Evolutionary conservation across 805 yeast genomes (phyloP).

Genomic region (Saccharomycopsis fibuligera): DNA sequence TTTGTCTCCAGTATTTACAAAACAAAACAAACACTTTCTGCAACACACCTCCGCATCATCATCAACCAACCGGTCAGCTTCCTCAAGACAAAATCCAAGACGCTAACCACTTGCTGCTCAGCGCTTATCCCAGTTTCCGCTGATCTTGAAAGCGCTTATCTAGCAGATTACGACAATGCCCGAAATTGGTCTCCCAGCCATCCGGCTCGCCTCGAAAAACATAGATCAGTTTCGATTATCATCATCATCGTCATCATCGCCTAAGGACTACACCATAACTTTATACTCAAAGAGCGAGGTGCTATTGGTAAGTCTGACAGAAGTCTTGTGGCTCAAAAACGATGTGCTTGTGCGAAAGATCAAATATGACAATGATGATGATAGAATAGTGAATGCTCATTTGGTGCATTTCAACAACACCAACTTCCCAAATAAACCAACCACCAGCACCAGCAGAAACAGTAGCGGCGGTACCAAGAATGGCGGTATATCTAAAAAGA

Average conservation of each 20-base stretch:
- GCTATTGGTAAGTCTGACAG: conserved; percentile 1
- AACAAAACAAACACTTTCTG: too few relatives aligned
- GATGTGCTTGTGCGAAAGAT: conserved; percentile 14
- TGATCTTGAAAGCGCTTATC: too few relatives aligned
- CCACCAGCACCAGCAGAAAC: too few relatives aligned
- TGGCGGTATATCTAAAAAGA: conserved; percentile 8
- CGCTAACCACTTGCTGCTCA: too few relatives aligned
- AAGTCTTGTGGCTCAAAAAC: conserved; percentile 16
- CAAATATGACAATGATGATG: conserved; percentile 8
- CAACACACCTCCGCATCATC: too few relatives aligned
- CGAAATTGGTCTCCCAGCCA: neutral
- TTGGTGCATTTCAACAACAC: conserved; percentile 8
- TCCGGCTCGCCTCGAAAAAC: neutral
- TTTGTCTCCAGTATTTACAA: too few relatives aligned
- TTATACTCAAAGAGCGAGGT: conserved; percentile 9
- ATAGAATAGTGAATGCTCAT: conserved; percentile 13
- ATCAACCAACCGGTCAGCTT: too few relatives aligned
- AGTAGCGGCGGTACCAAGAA: neutral
- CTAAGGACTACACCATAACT: neutral
- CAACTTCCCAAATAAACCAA: neutral
- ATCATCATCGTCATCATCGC: neutral
- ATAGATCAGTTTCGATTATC: neutral
- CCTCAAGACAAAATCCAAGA: too few relatives aligned
- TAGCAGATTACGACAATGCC: neutral
- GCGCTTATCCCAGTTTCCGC: too few relatives aligned